phyloP scores from a whole-genome alignment of 1,284 basidiomycete genomes.

The Omphalotus olearius region DNA sequence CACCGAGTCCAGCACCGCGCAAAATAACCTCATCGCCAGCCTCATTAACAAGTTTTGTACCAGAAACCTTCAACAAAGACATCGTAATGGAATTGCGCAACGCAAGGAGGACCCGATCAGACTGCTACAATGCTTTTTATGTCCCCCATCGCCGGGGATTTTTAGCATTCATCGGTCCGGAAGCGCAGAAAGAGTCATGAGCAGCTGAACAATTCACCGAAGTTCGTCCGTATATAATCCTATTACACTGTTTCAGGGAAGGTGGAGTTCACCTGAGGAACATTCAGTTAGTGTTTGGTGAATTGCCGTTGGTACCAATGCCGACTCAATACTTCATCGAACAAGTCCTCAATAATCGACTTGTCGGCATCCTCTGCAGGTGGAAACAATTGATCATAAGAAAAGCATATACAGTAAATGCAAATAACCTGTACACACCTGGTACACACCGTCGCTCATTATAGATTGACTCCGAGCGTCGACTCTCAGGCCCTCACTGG shows the following conservation, averaged over 20 bases:
- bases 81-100: conserved; percentile 16
- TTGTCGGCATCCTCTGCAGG: too few species aligned
- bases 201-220: conserved; percentile 8
- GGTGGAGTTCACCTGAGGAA: neutral
- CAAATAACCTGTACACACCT: too few species aligned
- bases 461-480: too few species aligned
- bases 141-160: neutral
- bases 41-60: conserved; percentile 54
- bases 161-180: neutral
- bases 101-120: neutral
- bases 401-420: too few species aligned
- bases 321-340: too few species aligned
- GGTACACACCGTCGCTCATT: too few species aligned
- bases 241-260: too few species aligned
- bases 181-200: neutral
- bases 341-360: too few species aligned
- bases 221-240: neutral
- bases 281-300: too few species aligned
- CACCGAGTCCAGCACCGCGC: conserved; percentile 64
- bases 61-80: conserved; percentile 50
- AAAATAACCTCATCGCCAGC: conserved; percentile 54
- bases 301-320: too few species aligned
- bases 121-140: neutral
- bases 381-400: too few species aligned
- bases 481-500: too few species aligned